These are phyloP conservation scores for Karstenula rhodostoma DNA, from an alignment of 2,329 filamentous ascomycete species.

Conservation along the genomic window DNA sequence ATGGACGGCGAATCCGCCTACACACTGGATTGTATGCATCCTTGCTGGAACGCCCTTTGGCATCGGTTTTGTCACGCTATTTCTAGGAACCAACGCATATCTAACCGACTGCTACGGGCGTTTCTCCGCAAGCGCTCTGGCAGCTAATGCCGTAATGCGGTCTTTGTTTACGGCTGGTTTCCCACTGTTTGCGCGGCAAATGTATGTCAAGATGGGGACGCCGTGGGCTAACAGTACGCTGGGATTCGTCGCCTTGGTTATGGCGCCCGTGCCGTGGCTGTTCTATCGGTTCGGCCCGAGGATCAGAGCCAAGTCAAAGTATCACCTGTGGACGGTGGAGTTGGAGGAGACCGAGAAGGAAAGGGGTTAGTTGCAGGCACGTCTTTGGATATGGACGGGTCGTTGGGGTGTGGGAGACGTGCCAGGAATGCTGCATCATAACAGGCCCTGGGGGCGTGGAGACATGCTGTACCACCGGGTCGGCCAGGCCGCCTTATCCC, in stretches of 20 bases:
- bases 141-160: conserved; percentile 54
- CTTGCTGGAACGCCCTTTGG: conserved; percentile 19
- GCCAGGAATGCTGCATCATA: no score
- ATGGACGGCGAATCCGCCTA: conserved; percentile 68
- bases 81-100: conserved; percentile 16
- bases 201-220: conserved; percentile 35
- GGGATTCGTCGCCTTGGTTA: conserved; percentile 42
- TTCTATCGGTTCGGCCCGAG: no score
- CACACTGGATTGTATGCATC: conserved; percentile 62
- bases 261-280: conserved; percentile 52
- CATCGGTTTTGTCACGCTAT: conserved; percentile 17
- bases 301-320: no score
- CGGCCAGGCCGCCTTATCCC: no score
- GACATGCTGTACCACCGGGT: no score
- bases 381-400: no score
- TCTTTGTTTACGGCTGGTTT: conserved; percentile 66
- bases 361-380: no score
- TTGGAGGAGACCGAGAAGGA: no score
- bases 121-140: conserved; percentile 17
- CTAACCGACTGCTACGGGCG: conserved; percentile 15
- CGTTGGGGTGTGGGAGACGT: no score
- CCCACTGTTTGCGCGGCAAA: conserved; percentile 65
- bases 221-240: conserved; percentile 45
- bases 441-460: no score
- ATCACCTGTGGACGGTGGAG: no score